Evolutionary conservation across 306 rosid genomes (phyloP), one percentile per base, ranked within the genome.

Genomic region (Pyrus pyrifolia): DNA sequence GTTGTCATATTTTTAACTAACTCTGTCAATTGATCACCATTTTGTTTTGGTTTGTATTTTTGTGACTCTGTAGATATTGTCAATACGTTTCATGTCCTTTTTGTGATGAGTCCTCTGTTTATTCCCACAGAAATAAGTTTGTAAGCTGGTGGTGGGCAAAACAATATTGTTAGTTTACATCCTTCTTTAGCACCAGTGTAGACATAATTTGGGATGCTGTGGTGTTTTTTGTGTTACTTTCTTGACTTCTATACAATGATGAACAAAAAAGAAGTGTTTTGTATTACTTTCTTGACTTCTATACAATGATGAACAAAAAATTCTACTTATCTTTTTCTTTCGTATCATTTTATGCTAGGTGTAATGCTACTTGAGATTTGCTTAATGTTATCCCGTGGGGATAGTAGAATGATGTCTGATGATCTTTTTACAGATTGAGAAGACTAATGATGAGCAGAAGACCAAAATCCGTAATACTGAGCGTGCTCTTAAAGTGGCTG

Each of bases 401-500:
- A 78, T 83, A 60, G 74, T 67, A 52, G 76, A 85, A 49, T 78
- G 84, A 78, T 78, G 46, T 64, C 4, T 53, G 68, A 30, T 44
- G n/a, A 75, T 73, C 66, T 40, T 60, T 51, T 67, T 45, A 62
- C 92, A 95, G 99, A 72, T 87, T 78, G 91, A 86, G 83, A 95
- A 86, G 91, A 78, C 74, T 79, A 87, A 87, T 31, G 88, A 87
- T 74, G 97, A 88, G 46, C 99, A 95, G 73, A 92, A 85, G 85
- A 72, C 66, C 58, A 86, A 77, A 78, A 88, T 95, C 71, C 90
- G 81, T 49, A 88, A 85, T 71, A 87, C 85, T 14, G 98, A 95
- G 71, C 98, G 91, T 10, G 97, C 97, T 78, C 96, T 92, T 76
- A 91, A 89, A 83, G 87, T 89, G 80, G 89, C 97, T n/a, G 94